Conservation (phyloP, 2,329 filamentous ascomycete species). For the Apiospora aurea region DNA sequence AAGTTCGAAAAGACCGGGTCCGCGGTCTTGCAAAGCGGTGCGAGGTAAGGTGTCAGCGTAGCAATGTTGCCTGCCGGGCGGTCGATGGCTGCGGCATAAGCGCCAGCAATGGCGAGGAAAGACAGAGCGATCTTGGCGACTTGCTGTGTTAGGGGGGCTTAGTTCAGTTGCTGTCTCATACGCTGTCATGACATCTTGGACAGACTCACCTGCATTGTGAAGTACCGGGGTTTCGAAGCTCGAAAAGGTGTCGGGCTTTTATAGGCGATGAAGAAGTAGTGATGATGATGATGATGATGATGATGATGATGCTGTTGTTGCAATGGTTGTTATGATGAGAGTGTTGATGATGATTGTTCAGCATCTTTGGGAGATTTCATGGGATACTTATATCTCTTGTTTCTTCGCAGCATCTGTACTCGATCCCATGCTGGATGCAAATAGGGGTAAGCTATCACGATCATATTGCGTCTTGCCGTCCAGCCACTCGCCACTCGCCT, state of each 20-base stretch:
- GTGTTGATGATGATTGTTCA: neutral
- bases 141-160: neutral
- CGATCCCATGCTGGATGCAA: neutral
- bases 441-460: neutral
- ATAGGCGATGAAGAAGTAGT: neutral
- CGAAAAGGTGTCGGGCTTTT: neutral
- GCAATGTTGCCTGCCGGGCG: neutral
- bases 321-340: neutral
- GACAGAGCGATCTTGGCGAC: neutral
- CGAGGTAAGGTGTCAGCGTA: constrained; percentile 1
- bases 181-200: neutral
- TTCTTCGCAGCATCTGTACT: neutral
- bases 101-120: neutral
- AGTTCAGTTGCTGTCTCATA: neutral
- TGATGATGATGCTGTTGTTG: neutral
- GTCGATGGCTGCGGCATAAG: constrained; percentile 2
- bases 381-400: neutral
- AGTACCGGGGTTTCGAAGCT: neutral
- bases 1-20: neutral
- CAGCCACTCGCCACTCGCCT: neutral
- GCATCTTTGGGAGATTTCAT: neutral
- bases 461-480: neutral
- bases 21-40: constrained; percentile 7
- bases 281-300: neutral
- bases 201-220: constrained; percentile 5